Evolutionary conservation across 176 grass and related monocot genomes (phyloP).

Genomic region (Avena sativa): DNA sequence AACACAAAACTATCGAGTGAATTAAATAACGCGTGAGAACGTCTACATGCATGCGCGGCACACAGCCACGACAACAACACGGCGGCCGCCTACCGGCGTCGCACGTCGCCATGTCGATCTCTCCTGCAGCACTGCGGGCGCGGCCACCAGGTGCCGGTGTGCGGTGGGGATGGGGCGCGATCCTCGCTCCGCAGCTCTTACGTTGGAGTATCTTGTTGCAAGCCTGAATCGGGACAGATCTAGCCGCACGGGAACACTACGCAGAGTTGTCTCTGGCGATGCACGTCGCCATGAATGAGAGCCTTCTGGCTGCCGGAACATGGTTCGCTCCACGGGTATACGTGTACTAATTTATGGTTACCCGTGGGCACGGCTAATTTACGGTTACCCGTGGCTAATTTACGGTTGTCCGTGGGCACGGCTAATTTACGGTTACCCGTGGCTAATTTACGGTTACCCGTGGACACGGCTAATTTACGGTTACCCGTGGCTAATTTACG

Average conservation of each 20-base stretch:
- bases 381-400: too few species aligned
- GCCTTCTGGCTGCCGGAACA: not conserved
- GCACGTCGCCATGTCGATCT: constrained; percentile 15
- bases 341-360: too few species aligned
- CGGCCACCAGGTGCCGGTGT: not conserved
- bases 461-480: too few species aligned
- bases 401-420: too few species aligned
- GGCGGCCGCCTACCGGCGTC: not conserved
- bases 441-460: too few species aligned
- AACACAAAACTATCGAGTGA: not conserved
- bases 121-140: not conserved
- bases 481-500: too few species aligned
- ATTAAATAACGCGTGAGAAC: not conserved
- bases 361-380: too few species aligned
- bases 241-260: not conserved
- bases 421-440: too few species aligned
- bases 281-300: constrained; percentile 37
- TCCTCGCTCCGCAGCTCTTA: not conserved
- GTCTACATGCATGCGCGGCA: not conserved
- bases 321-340: too few species aligned
- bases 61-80: not conserved
- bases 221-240: not conserved
- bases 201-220: not conserved
- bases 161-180: not conserved
- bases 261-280: not conserved